Evolutionary conservation across 208 protist genomes (phyloP), one percentile per base, ranked within the genome.

Genomic region (Strigomonas oncopelti): DNA sequence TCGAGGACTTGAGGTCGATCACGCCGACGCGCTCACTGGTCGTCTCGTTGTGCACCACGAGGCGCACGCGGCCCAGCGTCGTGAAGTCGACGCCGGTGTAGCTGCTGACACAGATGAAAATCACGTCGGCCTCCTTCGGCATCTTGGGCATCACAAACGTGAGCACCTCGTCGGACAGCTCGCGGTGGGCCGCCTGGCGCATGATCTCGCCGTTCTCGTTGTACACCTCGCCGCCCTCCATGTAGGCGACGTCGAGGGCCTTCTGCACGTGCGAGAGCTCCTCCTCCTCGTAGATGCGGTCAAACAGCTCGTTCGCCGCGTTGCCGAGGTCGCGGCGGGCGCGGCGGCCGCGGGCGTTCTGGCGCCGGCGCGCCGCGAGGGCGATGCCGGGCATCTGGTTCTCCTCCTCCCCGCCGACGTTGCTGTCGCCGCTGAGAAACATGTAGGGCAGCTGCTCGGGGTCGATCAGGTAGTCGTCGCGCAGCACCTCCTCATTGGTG

Each of bases 341-440:
- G 36, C 65, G 48, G 7, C 18, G 24, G 20, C 48, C 29, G 16
- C 72, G 52, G 22, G 73, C 74, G 24, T 66, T 67, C 53, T 74
- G 56, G 13, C 78, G 70, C 27, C 83, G 81, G n/a, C 66, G 48
- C 13, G 75, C 76, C 42, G 81, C 76, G 20, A 93, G 77, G 11
- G 72, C 82, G 45, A 83, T 77, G 25, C 78, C 83, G 0, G 86
- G 63, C 45, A 83, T 61, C 52, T 83, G 81, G 57, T 94, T 86
- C 73, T 93, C 85, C 60, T 95, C 87, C 72, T 92, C 90, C 18
- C 87, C 87, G 24, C 90, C 90, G 1, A 88, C 75, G 9, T 74
- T 75, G 66, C 85, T 93, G 78, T 95, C 90, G 25, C 83, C 87
- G 60, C 84, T 86, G 22, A 91, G 72, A 65, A 91, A 89, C 87